These are phyloP conservation scores for Cicer arietinum DNA, from an alignment of 306 rosid species.

Conservation along the genomic window DNA sequence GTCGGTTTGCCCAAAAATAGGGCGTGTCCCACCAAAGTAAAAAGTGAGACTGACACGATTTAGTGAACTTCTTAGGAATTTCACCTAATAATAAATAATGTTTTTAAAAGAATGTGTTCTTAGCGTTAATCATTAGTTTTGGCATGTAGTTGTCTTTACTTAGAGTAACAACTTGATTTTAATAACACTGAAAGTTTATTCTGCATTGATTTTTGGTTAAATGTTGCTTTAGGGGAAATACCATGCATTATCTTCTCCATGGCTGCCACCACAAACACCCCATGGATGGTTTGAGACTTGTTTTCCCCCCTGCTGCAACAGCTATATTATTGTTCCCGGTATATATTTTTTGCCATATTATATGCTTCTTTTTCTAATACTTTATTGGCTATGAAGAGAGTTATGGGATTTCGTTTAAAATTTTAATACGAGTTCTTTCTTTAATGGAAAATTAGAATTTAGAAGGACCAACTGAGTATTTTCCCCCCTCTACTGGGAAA, in stretches of 20 bases:
- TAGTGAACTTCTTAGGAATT: not conserved
- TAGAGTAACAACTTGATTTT: conserved; percentile 13
- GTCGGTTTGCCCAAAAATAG: not conserved
- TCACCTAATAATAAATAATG: not conserved
- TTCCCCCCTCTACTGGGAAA: not conserved
- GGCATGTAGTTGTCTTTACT: conserved; percentile 21
- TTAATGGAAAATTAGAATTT: not conserved
- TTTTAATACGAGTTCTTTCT: conserved; percentile 24
- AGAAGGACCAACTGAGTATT: not conserved
- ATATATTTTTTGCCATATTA: conserved; percentile 42
- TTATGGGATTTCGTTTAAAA: conserved; percentile 1
- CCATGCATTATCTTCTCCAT: conserved; percentile 87
- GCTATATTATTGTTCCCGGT: conserved; percentile 79
- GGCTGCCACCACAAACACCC: conserved; percentile 99
- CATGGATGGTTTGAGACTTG: conserved; percentile 96
- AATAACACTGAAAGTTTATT: conserved; percentile 29
- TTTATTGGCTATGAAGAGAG: conserved; percentile 12
- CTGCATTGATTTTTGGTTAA: conserved; percentile 14
- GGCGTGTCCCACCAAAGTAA: not conserved
- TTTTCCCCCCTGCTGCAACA: conserved; percentile 93
- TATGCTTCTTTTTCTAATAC: conserved; percentile 19
- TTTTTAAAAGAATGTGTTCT: not conserved
- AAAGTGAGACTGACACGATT: not conserved
- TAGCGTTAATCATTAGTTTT: conserved; percentile 19
- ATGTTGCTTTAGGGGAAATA: conserved; percentile 77